A percentile compares a stretch with the other conserved stretches of the same genome.
Conservation (phyloP, 768 basidiomycete genomes). For the Pleurotus sapidus region DNA sequence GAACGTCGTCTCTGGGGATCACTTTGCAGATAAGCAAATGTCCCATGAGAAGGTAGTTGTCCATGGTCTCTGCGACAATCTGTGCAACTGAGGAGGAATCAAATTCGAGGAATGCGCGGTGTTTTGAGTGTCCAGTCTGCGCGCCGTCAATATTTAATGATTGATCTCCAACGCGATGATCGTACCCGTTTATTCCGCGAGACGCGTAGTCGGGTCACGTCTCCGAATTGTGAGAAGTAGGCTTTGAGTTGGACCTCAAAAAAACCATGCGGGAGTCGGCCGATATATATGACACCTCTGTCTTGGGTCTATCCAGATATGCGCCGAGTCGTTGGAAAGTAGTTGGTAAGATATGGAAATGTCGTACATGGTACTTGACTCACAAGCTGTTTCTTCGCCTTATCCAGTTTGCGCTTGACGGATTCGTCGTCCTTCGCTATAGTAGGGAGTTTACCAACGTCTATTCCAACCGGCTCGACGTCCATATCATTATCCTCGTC, state of each 20-base stretch:
- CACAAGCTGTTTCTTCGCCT: conserved; percentile 66
- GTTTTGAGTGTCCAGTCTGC: conserved; percentile 93
- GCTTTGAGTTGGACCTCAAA: conserved; percentile 92
- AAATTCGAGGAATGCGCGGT: conserved; percentile 97
- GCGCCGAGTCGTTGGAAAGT: neutral
- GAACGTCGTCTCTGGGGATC: conserved; percentile 86
- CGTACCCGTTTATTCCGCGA: conserved; percentile 91
- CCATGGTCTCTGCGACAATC: conserved; percentile 98
- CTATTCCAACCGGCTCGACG: conserved; percentile 51
- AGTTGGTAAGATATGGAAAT: neutral
- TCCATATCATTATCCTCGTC: conserved; percentile 63
- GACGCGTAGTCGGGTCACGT: conserved; percentile 81
- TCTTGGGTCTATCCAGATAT: conserved; percentile 44
- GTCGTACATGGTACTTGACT: conserved; percentile 20
- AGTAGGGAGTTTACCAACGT: conserved; percentile 76
- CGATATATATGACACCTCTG: conserved; percentile 83
- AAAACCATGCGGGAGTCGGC: conserved; percentile 95
- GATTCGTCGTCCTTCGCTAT: conserved; percentile 84
- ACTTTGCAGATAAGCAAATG: conserved; percentile 91
- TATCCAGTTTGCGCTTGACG: conserved; percentile 64
- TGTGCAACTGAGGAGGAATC: conserved; percentile 84
- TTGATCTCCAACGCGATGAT: neutral
- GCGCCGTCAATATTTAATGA: neutral
- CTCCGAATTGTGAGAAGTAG: conserved; percentile 95
- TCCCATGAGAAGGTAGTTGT: conserved; percentile 95